Evolutionary conservation across 768 basidiomycete genomes (phyloP).

Genomic region (Trametes villosa): DNA sequence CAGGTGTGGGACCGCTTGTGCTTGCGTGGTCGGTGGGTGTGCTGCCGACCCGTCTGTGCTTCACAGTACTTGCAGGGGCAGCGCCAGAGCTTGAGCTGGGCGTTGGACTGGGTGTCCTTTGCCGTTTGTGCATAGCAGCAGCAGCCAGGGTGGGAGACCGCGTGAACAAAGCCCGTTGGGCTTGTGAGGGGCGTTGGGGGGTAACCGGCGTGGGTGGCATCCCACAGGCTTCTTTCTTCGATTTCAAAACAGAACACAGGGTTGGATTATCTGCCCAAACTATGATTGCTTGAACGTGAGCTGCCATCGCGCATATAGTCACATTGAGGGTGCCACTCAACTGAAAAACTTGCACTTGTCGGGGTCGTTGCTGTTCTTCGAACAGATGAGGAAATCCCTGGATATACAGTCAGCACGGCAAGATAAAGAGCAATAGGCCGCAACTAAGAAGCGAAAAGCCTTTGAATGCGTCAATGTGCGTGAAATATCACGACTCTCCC

Average conservation of each 20-base stretch:
- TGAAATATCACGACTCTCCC: too few species aligned
- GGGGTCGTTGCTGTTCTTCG: slow-evolving; percentile 28
- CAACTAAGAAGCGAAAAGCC: too few species aligned
- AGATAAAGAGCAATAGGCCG: too few species aligned
- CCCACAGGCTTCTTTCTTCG: background rate
- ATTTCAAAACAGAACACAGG: background rate
- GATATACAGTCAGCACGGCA: too few species aligned
- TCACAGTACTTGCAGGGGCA: background rate
- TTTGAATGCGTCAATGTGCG: too few species aligned
- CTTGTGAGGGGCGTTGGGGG: slow-evolving; percentile 14
- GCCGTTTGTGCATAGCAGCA: slow-evolving; percentile 12
- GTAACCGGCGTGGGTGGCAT: background rate
- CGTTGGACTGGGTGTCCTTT: background rate
- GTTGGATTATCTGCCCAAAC: slow-evolving; percentile 38
- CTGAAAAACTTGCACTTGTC: slow-evolving; percentile 44
- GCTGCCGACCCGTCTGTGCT: slow-evolving; percentile 8
- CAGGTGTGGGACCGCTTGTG: slow-evolving; percentile 3
- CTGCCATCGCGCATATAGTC: background rate
- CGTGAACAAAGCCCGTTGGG: slow-evolving; percentile 3
- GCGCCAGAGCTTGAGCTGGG: background rate
- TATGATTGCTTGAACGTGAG: slow-evolving; percentile 13
- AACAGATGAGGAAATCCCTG: slow-evolving; percentile 46
- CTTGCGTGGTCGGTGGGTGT: background rate
- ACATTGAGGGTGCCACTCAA: slow-evolving; percentile 26
- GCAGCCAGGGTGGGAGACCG: slow-evolving; percentile 14